Conservation (phyloP, 352 stramenopile genomes). For the Elongisporangium anandrum region DNA sequence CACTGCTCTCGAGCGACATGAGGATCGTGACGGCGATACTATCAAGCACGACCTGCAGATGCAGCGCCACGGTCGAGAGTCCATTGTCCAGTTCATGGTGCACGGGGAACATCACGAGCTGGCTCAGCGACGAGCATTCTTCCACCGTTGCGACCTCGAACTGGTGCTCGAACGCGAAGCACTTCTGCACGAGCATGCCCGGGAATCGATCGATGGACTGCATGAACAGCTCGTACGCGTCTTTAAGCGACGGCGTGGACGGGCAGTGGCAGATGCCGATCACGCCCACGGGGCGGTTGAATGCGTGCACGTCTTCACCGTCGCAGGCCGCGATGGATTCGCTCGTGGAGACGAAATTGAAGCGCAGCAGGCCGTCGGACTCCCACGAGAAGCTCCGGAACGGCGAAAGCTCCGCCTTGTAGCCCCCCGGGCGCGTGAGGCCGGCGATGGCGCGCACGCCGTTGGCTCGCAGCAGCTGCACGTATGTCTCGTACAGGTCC, state of each 20-base stretch:
- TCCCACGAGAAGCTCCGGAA: constrained; percentile 75
- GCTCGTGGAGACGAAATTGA: constrained; percentile 67
- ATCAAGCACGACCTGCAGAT: constrained; percentile 79
- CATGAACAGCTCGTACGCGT: constrained; percentile 65
- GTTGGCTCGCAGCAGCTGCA: constrained; percentile 52
- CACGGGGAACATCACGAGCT: constrained; percentile 83
- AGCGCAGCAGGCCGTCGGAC: constrained; percentile 43
- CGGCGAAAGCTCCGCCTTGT: constrained; percentile 75
- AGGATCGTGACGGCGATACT: constrained; percentile 78
- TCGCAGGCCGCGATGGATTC: constrained; percentile 52
- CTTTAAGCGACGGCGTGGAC: constrained; percentile 44
- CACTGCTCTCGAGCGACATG: constrained; percentile 75
- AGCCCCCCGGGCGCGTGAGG: constrained; percentile 70
- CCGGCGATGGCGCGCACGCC: constrained; percentile 53
- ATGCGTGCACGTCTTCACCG: constrained; percentile 73
- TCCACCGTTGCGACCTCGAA: constrained; percentile 57
- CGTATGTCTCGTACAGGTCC: constrained; percentile 56
- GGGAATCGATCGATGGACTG: constrained; percentile 60
- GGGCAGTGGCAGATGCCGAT: constrained; percentile 80
- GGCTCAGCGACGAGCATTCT: constrained; percentile 46
- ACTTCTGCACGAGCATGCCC: constrained; percentile 69
- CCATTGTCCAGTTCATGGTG: constrained; percentile 63
- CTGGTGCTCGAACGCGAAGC: constrained; percentile 80
- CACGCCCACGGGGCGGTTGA: constrained; percentile 63
- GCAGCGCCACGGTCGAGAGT: constrained; percentile 72